Conservation (phyloP, 129 eudicot genomes). For the Gnaphalium uliginosum region DNA sequence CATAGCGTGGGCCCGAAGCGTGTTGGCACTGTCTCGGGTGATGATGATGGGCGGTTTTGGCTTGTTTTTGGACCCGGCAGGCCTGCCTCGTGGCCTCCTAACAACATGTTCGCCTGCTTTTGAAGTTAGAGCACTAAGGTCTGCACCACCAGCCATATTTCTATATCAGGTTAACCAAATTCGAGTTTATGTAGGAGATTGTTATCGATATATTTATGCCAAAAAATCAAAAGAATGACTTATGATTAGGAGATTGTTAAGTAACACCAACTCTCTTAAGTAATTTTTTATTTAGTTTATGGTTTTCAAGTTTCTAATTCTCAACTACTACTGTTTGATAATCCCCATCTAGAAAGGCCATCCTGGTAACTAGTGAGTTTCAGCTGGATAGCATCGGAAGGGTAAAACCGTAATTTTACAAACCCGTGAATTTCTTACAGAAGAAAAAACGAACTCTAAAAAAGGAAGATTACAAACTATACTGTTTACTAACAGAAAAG, state of each 20-base stretch:
- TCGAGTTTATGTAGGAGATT: conserved; percentile 50
- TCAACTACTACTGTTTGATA: conserved; percentile 33
- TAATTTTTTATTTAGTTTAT: conserved; percentile 20
- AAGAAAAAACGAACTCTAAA: not conserved
- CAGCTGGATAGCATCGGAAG: not conserved
- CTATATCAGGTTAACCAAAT: not conserved
- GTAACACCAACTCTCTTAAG: conserved; percentile 38
- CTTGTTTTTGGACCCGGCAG: conserved; percentile 75
- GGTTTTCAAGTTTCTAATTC: conserved; percentile 40
- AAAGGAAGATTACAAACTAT: not conserved
- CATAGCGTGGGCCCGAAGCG: conserved; percentile 70
- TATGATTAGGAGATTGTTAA: conserved; percentile 65
- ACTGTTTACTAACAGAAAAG: not conserved
- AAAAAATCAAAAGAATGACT: conserved; percentile 53
- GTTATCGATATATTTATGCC: conserved; percentile 35
- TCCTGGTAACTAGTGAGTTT: conserved; percentile 1
- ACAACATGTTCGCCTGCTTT: conserved; percentile 31
- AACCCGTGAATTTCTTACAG: not conserved
- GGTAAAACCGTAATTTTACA: conserved; percentile 5
- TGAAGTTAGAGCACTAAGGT: conserved; percentile 13
- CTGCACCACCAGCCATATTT: conserved; percentile 49
- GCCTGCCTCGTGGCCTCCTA: conserved; percentile 70
- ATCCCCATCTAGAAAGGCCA: conserved; percentile 21
- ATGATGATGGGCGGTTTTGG: conserved; percentile 71
- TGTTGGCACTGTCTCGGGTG: conserved; percentile 65